Base-by-base conservation (phyloP, 2,329 filamentous ascomycete genomes). In the Aspergillus amoenus region DNA sequence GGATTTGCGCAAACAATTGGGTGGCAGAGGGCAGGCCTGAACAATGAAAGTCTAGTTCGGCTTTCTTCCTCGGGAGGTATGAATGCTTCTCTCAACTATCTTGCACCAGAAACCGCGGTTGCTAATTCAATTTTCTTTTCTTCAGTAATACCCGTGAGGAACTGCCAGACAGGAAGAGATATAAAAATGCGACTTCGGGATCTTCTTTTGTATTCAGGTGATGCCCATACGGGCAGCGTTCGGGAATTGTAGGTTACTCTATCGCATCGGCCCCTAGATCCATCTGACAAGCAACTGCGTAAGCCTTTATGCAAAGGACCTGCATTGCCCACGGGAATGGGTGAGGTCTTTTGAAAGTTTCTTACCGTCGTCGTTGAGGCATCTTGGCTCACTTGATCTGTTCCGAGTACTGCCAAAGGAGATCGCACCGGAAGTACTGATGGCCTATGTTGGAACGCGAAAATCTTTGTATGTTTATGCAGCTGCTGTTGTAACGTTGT, bases 361-460 rank as follows among this genome's bases (percentile, higher is more conserved):
- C n/a, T 56, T 74, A 4, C 71, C 70, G 4, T 59, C 66, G 9
- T 66, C 69, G 53, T 59, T 73, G 24, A 68, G 68, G 57, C 70
- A 68, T 64, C 64, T 70, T 40, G 71, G 71, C 12, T 63, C 68
- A 12, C 60, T 73, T 44, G 70, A 73, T 49, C 58, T 73, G 17
- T 73, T 73, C 56, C 69, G 70, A 52, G 70, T 66, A 62, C 59
- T 74, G 17, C 71, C 72, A 18, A 66, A 66, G 22, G 71, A 70
- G 46, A 69, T 68, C 9, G 53, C 67, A 7, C 71, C 71, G 50
- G 72, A 74, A 52, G 72, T 73, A 22, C 67, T 73, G 64, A 73
- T 74, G 72, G 71, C 68, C 24, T 73, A 73, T 61, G 66, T 73
- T 34, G 72, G 72, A 3, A 71, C 69, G 43, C 65, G 69, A 55